Base-by-base conservation (phyloP, 768 basidiomycete genomes). In the Mrakia frigida region DNA sequence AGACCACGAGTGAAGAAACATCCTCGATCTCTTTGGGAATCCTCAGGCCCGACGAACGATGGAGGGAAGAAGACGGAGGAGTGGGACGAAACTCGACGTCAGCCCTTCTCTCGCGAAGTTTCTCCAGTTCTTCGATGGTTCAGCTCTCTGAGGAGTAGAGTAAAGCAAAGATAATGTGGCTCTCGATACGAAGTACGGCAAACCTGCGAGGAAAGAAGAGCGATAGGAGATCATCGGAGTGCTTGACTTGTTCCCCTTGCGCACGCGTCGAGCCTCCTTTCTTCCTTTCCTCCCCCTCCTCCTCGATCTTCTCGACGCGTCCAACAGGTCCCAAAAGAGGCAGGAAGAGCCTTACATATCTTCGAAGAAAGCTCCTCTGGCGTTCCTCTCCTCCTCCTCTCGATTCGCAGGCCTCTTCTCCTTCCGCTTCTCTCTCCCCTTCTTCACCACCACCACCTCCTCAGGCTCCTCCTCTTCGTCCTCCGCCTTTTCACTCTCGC, bases 391-490 rank as follows among this genome's bases (percentile, higher is more conserved):
- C 25, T 77, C 72, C 33, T 77, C 74, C 67, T 80, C 59, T 10
- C 73, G 37, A 37, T 87, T 88, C 83, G 85, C 87, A 46, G 82
- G 82, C 73, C 89, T 80, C 7, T 86, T 83, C 80, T 88, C 89
- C 76, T 86, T 85, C 81, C 89, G 90, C 74, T 88, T 85, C 79
- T 89, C 89, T 79, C 83, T 85, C 31, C 83, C 83, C 76, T 74
- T 72, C 73, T 83, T 83, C 37, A 76, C 78, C 74, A 69, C 33
- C 63, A 60, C 63, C 56, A 68, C 75, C 23, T 76, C 72, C 37
- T 73, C 75, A 10, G 69, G 78, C 72, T 79, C 79, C 37, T 31
- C 59, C 63, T 77, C 77, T 16, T 50, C 74, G 53, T 78, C 74
- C 21, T 28, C 76, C 68, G 70, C 68, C 28, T 74, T 77, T 43